A percentile compares a stretch with the other conserved stretches of the same genome.
Evolutionary conservation across 257 asterid genomes (phyloP).

Genomic region (Ophiorrhiza pumila): DNA sequence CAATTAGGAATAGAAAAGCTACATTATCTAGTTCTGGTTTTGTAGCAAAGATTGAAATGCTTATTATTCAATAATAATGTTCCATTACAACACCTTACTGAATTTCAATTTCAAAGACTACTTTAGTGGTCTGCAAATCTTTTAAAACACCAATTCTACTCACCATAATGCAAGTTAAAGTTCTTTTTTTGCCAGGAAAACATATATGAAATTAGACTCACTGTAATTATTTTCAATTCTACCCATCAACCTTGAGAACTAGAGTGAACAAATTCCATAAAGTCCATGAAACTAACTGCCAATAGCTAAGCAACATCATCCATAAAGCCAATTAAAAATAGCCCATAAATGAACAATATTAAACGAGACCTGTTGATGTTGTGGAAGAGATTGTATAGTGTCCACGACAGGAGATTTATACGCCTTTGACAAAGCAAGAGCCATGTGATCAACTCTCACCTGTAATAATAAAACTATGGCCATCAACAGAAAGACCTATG

Average conservation of each 20-base stretch:
- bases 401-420: constrained; percentile 76
- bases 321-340: neutral
- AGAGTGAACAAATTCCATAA: neutral
- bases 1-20: too few species aligned
- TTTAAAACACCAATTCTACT: neutral
- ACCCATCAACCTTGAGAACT: neutral
- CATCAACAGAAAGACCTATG: neutral
- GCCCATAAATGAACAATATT: neutral
- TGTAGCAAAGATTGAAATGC: neutral
- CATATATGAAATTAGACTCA: neutral
- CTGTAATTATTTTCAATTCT: neutral
- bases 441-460: constrained; percentile 96
- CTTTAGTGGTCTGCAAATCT: neutral
- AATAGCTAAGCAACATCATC: neutral
- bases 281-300: too few species aligned
- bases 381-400: constrained; percentile 87
- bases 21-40: too few species aligned
- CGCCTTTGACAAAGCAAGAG: constrained; percentile 77
- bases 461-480: constrained; percentile 23
- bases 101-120: neutral
- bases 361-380: constrained; percentile 83
- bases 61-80: neutral
- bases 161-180: neutral
- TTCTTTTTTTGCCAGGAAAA: neutral
- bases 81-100: neutral